phyloP scores from a whole-genome alignment of 2,329 filamentous ascomycete genomes.

The Aaosphaeria arxii region DNA sequence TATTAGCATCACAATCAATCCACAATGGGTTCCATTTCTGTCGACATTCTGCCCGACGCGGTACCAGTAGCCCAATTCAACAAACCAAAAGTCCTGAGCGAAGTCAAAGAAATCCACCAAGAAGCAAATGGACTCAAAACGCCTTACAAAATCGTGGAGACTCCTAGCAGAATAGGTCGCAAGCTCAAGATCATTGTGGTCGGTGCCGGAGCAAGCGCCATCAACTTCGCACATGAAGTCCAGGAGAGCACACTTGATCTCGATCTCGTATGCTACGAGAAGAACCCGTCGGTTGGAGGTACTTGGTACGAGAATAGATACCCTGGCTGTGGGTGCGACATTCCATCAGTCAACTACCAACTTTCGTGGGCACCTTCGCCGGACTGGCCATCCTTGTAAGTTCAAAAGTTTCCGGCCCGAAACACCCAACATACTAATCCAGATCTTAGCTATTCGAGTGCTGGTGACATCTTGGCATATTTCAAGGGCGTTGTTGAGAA shows the following conservation, averaged over 20 bases:
- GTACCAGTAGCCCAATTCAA: background rate
- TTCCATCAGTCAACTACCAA: background rate
- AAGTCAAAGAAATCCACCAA: too few relatives aligned
- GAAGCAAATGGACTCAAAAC: too few relatives aligned
- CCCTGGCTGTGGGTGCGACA: slow-evolving; percentile 1
- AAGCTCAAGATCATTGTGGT: slow-evolving; percentile 41
- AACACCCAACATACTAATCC: slow-evolving; percentile 27
- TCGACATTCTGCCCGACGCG: background rate
- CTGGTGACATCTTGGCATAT: background rate
- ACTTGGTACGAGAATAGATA: slow-evolving; percentile 44
- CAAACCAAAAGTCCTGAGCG: background rate
- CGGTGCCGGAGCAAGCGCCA: slow-evolving; percentile 42
- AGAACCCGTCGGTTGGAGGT: slow-evolving; percentile 38
- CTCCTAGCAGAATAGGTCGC: slow-evolving; percentile 43
- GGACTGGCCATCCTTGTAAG: slow-evolving; percentile 9
- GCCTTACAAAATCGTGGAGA: slow-evolving; percentile 40
- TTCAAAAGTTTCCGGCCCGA: slow-evolving; percentile 6
- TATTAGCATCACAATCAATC: background rate
- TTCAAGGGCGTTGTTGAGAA: background rate
- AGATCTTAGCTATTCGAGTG: slow-evolving; percentile 11
- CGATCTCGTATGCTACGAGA: slow-evolving; percentile 39
- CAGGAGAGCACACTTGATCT: slow-evolving; percentile 42
- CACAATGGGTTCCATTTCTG: background rate
- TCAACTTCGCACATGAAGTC: slow-evolving; percentile 44
- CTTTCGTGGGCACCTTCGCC: slow-evolving; percentile 37